Base-by-base conservation (phyloP, 306 rosid genomes). In the Prunus kanzakura region DNA sequence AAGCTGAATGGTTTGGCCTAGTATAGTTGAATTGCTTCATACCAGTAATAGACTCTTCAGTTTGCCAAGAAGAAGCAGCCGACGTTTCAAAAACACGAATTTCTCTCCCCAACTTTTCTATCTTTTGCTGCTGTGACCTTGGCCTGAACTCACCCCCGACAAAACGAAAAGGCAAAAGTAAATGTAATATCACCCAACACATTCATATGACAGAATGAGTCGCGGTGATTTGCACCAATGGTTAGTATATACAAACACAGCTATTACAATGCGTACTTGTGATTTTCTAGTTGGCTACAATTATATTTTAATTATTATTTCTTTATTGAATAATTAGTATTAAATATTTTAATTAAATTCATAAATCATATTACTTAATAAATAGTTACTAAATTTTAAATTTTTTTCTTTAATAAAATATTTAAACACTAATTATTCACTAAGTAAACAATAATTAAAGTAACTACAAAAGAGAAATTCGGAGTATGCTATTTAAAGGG, bases 11-110 rank as follows among this genome's bases (percentile, higher is more conserved):
- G 20, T 2, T 22, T 35, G 62, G 38, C 67, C 15, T 7, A 52
- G 11, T 52, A 20, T 7, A 71, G 63, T 61, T 46, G 54, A 74
- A 65, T n/a, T 10, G 30, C 25, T 64, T 27, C 64, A 10, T 84
- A 91, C 97, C 93, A 43, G 60, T 60, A 63, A 72, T 81, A 35
- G 86, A 19, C 66, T 72, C 81, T 76, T 79, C 81, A 74, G 72
- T 83, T 63, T 83, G 73, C 13, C 86, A 80, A 18, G 86, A 79
- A 73, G 98, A 86, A 51, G 77, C 75, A 11, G 90, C 23, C 0
- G 74, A 56, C 1, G 97, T 91, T 69, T 93, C 93, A 79, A 89
- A 93, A 8, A 93, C 89, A 49, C 73, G 89, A 66, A 93, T 86
- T 78, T 91, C 97, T 54, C 95, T 89, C 22, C 95, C 98, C 57